Conservation (phyloP, 2,329 filamentous ascomycete species). For the Parasarocladium wereldwijsianum region DNA sequence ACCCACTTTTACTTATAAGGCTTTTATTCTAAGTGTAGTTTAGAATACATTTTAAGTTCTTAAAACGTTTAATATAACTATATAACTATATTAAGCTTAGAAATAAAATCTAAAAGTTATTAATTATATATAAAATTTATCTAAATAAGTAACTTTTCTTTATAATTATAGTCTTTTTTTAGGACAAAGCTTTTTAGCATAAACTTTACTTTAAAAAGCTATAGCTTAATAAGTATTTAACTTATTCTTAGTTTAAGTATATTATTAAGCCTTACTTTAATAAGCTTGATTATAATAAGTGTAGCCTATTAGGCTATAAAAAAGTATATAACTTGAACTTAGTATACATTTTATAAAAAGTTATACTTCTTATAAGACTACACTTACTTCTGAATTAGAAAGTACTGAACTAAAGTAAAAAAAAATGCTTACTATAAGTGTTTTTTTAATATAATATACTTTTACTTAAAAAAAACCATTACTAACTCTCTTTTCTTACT, state of each 20-base stretch:
- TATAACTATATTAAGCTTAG: not conserved
- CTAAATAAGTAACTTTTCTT: not conserved
- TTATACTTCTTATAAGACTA: too few species aligned
- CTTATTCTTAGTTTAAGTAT: slow-evolving; percentile 1
- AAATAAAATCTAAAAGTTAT: not conserved
- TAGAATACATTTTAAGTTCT: not conserved
- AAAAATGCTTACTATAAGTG: too few species aligned
- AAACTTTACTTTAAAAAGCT: slow-evolving; percentile 1
- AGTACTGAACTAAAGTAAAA: too few species aligned
- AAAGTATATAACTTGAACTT: too few species aligned
- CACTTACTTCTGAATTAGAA: too few species aligned
- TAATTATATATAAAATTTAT: not conserved
- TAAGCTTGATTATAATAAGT: not conserved
- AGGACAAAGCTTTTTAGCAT: not conserved
- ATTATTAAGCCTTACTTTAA: slow-evolving; percentile 2
- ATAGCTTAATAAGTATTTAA: not conserved
- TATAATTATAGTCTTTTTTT: not conserved
- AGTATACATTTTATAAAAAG: too few species aligned
- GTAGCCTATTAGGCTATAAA: too few species aligned
- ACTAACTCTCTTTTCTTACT: too few species aligned
- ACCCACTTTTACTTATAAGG: not conserved
- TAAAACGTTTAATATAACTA: not conserved
- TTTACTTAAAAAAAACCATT: too few species aligned
- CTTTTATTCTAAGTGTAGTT: not conserved
- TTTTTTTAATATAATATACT: too few species aligned